Percentiles rank a stretch among this genome's conserved stretches.
Conservation (phyloP, 805 yeast genomes). For the Starmerella geochares region DNA sequence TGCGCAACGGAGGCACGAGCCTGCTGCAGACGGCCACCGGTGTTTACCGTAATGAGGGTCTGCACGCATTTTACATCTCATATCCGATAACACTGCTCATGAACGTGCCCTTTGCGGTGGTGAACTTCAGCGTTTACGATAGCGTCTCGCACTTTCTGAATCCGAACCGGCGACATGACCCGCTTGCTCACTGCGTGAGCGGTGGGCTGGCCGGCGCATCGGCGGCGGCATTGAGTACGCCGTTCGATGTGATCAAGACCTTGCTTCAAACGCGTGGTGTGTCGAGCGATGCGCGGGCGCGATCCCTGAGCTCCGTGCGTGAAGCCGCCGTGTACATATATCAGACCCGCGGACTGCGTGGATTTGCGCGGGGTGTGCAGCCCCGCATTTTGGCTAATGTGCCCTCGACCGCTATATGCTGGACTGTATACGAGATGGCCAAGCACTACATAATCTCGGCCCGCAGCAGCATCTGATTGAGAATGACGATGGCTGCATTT, state of each 20-base stretch:
- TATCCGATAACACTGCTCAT: constrained; percentile 89
- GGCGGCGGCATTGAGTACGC: constrained; percentile 91
- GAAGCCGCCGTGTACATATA: constrained; percentile 65
- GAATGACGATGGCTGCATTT: neutral
- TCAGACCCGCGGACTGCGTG: constrained; percentile 36
- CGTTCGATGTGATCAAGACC: constrained; percentile 84
- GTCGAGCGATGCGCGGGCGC: constrained; percentile 33
- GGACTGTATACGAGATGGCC: constrained; percentile 98
- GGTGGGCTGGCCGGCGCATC: constrained; percentile 94
- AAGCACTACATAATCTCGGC: constrained; percentile 45
- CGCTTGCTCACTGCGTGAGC: constrained; percentile 78
- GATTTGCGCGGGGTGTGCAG: constrained; percentile 74
- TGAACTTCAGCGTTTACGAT: constrained; percentile 88
- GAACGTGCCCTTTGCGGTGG: constrained; percentile 90
- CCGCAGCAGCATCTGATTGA: neutral
- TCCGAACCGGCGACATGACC: constrained; percentile 68
- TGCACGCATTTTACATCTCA: constrained; percentile 76
- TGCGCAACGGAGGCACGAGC: constrained; percentile 29
- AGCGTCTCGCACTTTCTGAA: constrained; percentile 66
- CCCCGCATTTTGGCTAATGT: constrained; percentile 89
- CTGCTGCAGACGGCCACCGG: constrained; percentile 25
- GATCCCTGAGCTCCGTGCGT: constrained; percentile 52
- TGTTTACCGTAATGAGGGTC: constrained; percentile 34
- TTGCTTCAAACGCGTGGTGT: constrained; percentile 66
- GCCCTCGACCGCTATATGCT: constrained; percentile 91